A percentile compares a stretch with the other conserved stretches of the same genome.
These are phyloP conservation scores for Amborella trichopoda DNA, from an alignment of 164 flowering plant genomes.

Conservation along the genomic window DNA sequence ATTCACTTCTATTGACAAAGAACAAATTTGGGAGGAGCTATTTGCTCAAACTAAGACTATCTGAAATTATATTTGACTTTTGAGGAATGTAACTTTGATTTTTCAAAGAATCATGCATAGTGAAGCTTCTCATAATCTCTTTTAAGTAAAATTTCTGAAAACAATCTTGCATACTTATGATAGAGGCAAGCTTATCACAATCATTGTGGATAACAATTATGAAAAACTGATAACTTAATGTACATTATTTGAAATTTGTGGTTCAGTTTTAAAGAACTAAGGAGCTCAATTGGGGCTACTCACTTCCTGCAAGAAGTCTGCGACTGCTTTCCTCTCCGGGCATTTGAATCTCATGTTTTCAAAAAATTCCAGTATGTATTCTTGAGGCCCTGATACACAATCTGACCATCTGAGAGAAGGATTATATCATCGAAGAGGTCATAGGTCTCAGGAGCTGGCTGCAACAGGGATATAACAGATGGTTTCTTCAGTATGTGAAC, in stretches of 20 bases:
- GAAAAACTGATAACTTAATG: not conserved
- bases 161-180: not conserved
- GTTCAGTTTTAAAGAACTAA: not conserved
- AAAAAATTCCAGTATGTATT: constrained; percentile 61
- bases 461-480: constrained; percentile 81
- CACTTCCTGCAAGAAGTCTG: constrained; percentile 33
- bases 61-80: too few species aligned
- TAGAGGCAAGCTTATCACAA: not conserved
- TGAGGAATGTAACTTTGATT: too few species aligned
- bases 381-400: constrained; percentile 94
- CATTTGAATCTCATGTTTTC: constrained; percentile 40
- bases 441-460: constrained; percentile 94
- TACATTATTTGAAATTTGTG: not conserved
- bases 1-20: too few species aligned
- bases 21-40: too few species aligned
- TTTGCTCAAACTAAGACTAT: too few species aligned
- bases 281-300: not conserved
- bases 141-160: too few species aligned
- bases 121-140: too few species aligned
- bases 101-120: too few species aligned
- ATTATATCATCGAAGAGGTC: constrained; percentile 93
- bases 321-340: constrained; percentile 30
- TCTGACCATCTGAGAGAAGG: constrained; percentile 80
- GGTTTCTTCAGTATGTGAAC: constrained; percentile 73
- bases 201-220: not conserved